Evolutionary conservation across 495 filamentous ascomycete species (phyloP).

Genomic region (Aspergillus olivimuriae): DNA sequence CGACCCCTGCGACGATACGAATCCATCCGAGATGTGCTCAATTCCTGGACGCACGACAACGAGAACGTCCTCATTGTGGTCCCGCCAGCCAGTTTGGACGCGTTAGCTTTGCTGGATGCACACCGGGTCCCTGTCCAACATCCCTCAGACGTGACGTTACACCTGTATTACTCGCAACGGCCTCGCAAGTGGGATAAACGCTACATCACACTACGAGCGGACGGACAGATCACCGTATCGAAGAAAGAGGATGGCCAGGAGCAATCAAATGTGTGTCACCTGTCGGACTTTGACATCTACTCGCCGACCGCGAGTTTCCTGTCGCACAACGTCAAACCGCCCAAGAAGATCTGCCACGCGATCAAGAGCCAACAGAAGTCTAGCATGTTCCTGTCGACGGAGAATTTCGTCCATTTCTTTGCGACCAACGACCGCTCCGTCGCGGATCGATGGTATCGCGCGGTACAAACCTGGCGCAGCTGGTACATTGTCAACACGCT

Average conservation of each 20-base stretch:
- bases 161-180: conserved; percentile 74
- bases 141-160: conserved; percentile 56
- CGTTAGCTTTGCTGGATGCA: conserved; percentile 43
- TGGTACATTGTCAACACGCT: conserved; percentile 73
- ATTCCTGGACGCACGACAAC: conserved; percentile 79
- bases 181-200: conserved; percentile 84
- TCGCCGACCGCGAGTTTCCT: conserved; percentile 58
- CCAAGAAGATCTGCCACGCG: conserved; percentile 76
- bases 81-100: conserved; percentile 38
- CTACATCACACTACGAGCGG: conserved; percentile 63
- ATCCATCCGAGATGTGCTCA: conserved; percentile 78
- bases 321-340: conserved; percentile 59
- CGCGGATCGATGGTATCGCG: conserved; percentile 60
- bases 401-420: conserved; percentile 91
- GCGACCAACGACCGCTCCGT: conserved; percentile 62
- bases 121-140: conserved; percentile 49
- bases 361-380: conserved; percentile 93
- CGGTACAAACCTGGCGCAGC: conserved; percentile 75
- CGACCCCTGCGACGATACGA: conserved; percentile 83
- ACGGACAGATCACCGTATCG: conserved; percentile 68
- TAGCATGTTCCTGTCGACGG: conserved; percentile 70
- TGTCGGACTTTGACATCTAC: conserved; percentile 94
- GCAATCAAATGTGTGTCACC: conserved; percentile 64
- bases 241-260: conserved; percentile 61
- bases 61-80: conserved; percentile 64